Evolutionary conservation across 2,329 filamentous ascomycete genomes (phyloP), one percentile per base, ranked within the genome.

Genomic region (Aphanocladium album): DNA sequence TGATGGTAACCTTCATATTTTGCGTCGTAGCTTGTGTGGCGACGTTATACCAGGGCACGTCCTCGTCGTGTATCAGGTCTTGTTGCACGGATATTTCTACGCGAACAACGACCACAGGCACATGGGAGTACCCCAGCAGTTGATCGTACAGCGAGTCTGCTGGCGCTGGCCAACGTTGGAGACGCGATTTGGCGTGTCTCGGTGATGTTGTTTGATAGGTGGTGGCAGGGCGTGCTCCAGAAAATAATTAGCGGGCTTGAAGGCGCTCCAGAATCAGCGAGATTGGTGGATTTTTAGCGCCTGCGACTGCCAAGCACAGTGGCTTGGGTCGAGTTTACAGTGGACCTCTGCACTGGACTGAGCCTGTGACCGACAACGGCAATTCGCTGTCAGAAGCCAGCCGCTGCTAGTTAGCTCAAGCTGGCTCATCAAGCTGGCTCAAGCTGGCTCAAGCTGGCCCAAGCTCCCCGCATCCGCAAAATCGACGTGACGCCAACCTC

Each of bases 1-100:
- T 90, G 76, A 98, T 95, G 52, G 87, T 95, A 79, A 98, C 91
- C 77, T 96, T 98, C 95, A 99, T 99, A 57, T 57, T 73, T 65
- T n/a, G n/a, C n/a, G n/a, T n/a, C n/a, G n/a, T n/a, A n/a, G 57
- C 52, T 57, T 37, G 43, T 41, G 41, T 17, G 21, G n/a, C 21
- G 37, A 19, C 23, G 50, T 54, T 39, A 6, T 19, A n/a, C n/a
- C n/a, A n/a, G n/a, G n/a, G n/a, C n/a, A n/a, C n/a, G n/a, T 33
- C 45, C 23, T n/a, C 4, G 33, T 52, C 21, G 14, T 5, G 37
- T 17, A 25, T 12, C 16, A 27, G 25, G 3, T 30, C 12, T 16
- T 21, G 16, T 14, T 17, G 5, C 4, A 17, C 2, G 9, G 57
- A 3, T 2, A 17, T 4, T 14, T n/a, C 19, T 52, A 14, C 14